phyloP scores from a whole-genome alignment of 495 filamentous ascomycete genomes.

The Aspergillus conjunctus region DNA sequence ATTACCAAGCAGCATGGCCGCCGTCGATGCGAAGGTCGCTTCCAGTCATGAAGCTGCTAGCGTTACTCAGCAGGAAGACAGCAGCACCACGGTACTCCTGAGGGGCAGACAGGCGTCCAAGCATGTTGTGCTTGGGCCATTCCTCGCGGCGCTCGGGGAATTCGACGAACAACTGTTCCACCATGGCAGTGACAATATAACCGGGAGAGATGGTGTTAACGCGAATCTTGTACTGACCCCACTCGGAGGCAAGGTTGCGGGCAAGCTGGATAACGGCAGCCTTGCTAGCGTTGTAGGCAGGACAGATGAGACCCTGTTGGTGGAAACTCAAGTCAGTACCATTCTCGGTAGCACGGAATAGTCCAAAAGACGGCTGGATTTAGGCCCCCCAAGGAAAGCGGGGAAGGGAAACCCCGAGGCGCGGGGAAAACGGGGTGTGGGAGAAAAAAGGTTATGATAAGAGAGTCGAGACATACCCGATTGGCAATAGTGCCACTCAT shows the following conservation, averaged over 20 bases:
- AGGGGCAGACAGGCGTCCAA: conserved; percentile 74
- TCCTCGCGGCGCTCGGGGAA: conserved; percentile 73
- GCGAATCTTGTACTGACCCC: conserved; percentile 85
- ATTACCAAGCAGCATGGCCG: conserved; percentile 78
- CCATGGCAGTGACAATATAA: conserved; percentile 94
- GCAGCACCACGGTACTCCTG: conserved; percentile 80
- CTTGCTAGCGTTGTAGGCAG: conserved; percentile 91
- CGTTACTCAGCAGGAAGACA: conserved; percentile 85
- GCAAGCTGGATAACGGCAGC: conserved; percentile 82
- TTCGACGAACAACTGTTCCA: conserved; percentile 72
- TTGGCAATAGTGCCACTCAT: conserved; percentile 78
- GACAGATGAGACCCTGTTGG: conserved; percentile 64
- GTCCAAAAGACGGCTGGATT: background rate
- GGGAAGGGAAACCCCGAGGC: conserved; percentile 2
- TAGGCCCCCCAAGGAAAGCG: background rate
- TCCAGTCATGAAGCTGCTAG: conserved; percentile 85
- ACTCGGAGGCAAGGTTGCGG: conserved; percentile 83
- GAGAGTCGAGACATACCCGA: conserved; percentile 44
- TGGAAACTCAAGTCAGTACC: conserved; percentile 5
- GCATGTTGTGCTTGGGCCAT: conserved; percentile 90
- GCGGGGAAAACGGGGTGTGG: conserved; percentile 15
- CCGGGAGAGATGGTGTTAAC: conserved; percentile 95
- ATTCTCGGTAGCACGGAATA: background rate
- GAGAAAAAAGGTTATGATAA: conserved; percentile 17
- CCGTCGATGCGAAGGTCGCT: conserved; percentile 80